phyloP scores from a whole-genome alignment of 345 rosid genomes.

The Lagerstroemia speciosa region DNA sequence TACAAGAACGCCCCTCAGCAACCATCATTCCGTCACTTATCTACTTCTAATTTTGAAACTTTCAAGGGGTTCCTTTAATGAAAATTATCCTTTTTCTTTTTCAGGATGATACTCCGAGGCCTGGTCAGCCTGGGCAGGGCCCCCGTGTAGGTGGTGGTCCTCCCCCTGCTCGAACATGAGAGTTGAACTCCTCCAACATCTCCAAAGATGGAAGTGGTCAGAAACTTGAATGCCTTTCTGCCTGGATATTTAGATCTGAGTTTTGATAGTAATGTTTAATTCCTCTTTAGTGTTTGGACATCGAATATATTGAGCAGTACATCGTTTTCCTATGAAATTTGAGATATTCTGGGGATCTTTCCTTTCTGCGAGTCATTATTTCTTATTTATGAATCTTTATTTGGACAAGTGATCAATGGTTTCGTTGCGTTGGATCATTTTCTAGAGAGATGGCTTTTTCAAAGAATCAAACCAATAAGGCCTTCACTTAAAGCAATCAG shows the following conservation, averaged over 20 bases:
- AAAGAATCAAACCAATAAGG: too few species aligned
- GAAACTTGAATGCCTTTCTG: background rate
- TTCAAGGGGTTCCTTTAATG: background rate
- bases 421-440: too few species aligned
- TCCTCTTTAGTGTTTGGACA: background rate
- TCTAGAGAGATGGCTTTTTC: too few species aligned
- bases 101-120: constrained; percentile 36
- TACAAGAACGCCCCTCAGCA: too few species aligned
- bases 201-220: background rate
- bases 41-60: background rate
- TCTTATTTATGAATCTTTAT: background rate
- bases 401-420: too few species aligned
- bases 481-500: too few species aligned
- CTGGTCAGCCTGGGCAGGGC: constrained; percentile 35
- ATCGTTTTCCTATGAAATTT: background rate
- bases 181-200: background rate
- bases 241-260: background rate
- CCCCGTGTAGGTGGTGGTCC: constrained; percentile 45
- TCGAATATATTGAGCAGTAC: background rate
- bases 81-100: background rate
- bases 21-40: too few species aligned
- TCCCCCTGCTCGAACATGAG: constrained; percentile 41
- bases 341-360: background rate
- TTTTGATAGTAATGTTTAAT: background rate
- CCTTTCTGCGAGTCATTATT: background rate